Base-by-base conservation (phyloP, 2,329 filamentous ascomycete species). In the Metarhizium anisopliae region DNA sequence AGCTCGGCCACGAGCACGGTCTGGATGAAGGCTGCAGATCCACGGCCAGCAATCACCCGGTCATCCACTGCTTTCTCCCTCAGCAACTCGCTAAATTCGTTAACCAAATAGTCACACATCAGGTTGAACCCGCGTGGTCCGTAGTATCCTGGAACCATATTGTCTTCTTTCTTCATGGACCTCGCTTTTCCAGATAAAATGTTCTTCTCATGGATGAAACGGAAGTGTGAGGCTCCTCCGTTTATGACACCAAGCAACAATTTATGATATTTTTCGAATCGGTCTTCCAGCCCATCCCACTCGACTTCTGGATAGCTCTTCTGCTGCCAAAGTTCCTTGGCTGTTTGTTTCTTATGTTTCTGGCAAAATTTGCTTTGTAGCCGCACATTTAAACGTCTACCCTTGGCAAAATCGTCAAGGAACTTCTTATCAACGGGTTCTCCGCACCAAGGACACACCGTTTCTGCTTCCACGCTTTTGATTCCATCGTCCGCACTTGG, bases 141-240 rank as follows among this genome's bases (percentile, higher is more conserved):
- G 70, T 95, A 96, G 70, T 95, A 96, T 0, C 91, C 91, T 10
- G 88, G 87, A 3, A 81, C 84, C 35, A 86, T 76, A 55, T 75
- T 78, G 32, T 82, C 72, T 52, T 77, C 83, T 57, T 82, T 79
- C 53, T 82, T 74, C 55, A 88, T 72, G 30, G 80, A 86, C 53
- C 81, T 77, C 35, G 80, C 81, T 64, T 79, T 77, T 13, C 85
- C 85, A 2, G 74, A 69, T 55, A 77, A 76, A 47, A 88, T 74
- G 13, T 74, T 78, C 3, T 77, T 72, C 4, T 76, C 77, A 29
- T 90, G 74, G 1, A 77, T 63, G 10, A 78, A 72, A 14, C 84
- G 76, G 63, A 83, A 94, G 63, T 84, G 76, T 4, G 85, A 89
- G 7, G 67, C 62, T 18, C 73, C 70, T n/a, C 79, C 80, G 35